Evolutionary conservation across 1,284 basidiomycete genomes (phyloP).

Genomic region (Rhodotorula sp.): DNA sequence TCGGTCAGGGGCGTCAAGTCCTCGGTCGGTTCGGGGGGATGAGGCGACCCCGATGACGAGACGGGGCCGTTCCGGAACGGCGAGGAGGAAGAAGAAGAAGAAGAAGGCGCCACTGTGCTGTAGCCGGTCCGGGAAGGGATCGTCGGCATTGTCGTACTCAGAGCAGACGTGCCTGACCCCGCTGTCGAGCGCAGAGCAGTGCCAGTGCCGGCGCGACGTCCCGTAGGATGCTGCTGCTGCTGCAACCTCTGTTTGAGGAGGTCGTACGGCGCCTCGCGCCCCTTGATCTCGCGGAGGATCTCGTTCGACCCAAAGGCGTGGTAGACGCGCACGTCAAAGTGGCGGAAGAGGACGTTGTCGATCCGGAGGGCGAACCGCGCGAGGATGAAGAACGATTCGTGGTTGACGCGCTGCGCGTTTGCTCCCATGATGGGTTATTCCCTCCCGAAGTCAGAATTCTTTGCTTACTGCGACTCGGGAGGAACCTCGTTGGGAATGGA

Average conservation of each 20-base stretch:
- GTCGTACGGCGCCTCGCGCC: slow-evolving; percentile 81
- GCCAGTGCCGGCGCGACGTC: not conserved
- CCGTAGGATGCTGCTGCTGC: not conserved
- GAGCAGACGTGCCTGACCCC: not conserved
- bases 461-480: no score
- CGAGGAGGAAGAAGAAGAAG: not conserved
- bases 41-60: not conserved
- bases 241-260: slow-evolving; percentile 10
- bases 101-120: not conserved
- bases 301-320: slow-evolving; percentile 65
- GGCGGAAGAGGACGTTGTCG: slow-evolving; percentile 90
- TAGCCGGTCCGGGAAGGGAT: not conserved
- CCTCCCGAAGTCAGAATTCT: no score
- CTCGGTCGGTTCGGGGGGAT: slow-evolving; percentile 57
- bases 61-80: not conserved
- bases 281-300: slow-evolving; percentile 77
- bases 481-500: no score
- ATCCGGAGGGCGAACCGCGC: slow-evolving; percentile 90
- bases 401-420: slow-evolving; percentile 82
- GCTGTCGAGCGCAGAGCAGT: not conserved
- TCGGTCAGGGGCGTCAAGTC: slow-evolving; percentile 90
- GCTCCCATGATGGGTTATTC: no score
- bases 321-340: slow-evolving; percentile 86
- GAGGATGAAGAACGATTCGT: slow-evolving; percentile 89
- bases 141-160: no score